Conservation (phyloP, 257 asterid species). For the Solanum ahanhuiri region DNA sequence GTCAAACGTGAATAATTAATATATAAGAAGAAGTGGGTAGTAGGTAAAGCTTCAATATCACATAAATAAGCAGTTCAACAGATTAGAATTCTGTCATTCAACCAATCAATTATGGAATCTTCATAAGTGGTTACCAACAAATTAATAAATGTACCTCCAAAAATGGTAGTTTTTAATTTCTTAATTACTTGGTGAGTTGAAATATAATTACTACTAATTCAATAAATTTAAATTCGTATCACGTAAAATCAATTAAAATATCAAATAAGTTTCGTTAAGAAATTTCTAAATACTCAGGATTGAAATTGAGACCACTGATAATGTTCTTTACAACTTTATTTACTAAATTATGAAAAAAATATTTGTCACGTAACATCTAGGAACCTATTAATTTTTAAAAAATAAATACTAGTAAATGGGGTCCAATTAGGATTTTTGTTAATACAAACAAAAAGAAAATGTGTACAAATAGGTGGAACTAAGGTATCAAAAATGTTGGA, state of each 20-base stretch:
- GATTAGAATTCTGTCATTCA: not conserved
- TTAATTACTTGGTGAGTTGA: not conserved
- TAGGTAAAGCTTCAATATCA: not conserved
- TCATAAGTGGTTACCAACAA: not conserved
- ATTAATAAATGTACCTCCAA: not conserved
- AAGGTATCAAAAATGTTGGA: not conserved
- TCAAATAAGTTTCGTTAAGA: not conserved
- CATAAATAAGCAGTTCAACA: not conserved
- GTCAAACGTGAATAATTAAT: too few species aligned
- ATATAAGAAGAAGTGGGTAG: not conserved
- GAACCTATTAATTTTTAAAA: not conserved
- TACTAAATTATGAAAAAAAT: not conserved
- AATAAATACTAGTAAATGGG: not conserved
- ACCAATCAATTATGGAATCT: not conserved
- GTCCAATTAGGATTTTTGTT: not conserved
- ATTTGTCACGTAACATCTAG: not conserved
- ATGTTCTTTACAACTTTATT: not conserved
- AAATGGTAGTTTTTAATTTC: not conserved
- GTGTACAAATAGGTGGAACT: not conserved
- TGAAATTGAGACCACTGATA: not conserved
- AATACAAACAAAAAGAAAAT: not conserved
- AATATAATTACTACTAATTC: not conserved
- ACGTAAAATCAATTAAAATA: not conserved
- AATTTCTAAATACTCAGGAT: not conserved
- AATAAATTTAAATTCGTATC: not conserved